Percentiles rank a stretch among this genome's conserved stretches.
phyloP scores from a whole-genome alignment of 2,329 filamentous ascomycete genomes.

The Stemphylium beticola region DNA sequence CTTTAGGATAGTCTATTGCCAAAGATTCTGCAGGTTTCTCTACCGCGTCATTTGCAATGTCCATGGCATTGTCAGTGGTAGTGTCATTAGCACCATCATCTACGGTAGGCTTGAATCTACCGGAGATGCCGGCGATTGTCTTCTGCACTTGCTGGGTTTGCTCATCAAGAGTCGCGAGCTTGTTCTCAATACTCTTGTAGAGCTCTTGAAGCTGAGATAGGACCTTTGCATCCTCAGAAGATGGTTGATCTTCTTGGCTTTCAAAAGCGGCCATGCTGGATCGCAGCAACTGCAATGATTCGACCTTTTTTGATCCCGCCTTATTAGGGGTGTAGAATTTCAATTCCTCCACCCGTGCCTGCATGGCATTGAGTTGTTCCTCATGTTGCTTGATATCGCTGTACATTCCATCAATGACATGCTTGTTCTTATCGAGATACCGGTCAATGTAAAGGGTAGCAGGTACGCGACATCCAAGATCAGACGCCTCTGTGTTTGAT shows the following conservation, averaged over 20 bases:
- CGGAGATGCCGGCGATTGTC: slow-evolving; percentile 53
- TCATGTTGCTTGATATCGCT: slow-evolving; percentile 44
- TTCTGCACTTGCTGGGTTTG: slow-evolving; percentile 51
- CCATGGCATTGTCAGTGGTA: neutral
- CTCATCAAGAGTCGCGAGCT: slow-evolving; percentile 48
- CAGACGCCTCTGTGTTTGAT: slow-evolving; percentile 44
- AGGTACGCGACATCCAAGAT: slow-evolving; percentile 58
- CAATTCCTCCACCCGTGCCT: slow-evolving; percentile 44
- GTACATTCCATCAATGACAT: slow-evolving; percentile 57
- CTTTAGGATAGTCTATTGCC: slow-evolving; percentile 19
- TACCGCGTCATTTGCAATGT: neutral
- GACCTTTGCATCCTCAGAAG: slow-evolving; percentile 27
- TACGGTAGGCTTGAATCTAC: slow-evolving; percentile 55
- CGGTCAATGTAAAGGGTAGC: slow-evolving; percentile 64
- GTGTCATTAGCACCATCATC: slow-evolving; percentile 33
- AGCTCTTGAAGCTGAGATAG: slow-evolving; percentile 38
- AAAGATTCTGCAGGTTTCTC: slow-evolving; percentile 35
- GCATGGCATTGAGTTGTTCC: slow-evolving; percentile 39
- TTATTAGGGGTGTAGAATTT: slow-evolving; percentile 42
- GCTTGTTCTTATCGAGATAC: slow-evolving; percentile 61
- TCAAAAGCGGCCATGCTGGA: slow-evolving; percentile 46
- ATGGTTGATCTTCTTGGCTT: slow-evolving; percentile 18
- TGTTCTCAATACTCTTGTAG: slow-evolving; percentile 40
- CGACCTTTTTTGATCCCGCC: slow-evolving; percentile 36
- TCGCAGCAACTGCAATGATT: slow-evolving; percentile 49